A percentile compares a stretch with the other conserved stretches of the same genome.
Evolutionary conservation across 2,329 filamentous ascomycete species (phyloP).

Genomic region (Talaromyces sp.): DNA sequence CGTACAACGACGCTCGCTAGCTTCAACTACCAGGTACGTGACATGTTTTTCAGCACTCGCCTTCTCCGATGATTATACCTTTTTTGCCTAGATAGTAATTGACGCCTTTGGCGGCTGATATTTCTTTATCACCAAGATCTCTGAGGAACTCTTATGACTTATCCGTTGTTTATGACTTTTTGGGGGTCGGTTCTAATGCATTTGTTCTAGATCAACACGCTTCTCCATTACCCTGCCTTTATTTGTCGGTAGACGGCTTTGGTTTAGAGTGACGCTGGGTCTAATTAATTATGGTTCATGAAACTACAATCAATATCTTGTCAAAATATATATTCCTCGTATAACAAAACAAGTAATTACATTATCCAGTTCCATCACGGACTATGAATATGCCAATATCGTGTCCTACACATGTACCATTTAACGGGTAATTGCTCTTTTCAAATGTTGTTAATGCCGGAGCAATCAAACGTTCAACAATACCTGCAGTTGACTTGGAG

Average conservation of each 20-base stretch:
- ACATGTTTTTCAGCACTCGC: background rate
- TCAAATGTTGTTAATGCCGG: too few relatives aligned
- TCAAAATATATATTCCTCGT: background rate
- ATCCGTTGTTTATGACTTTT: background rate
- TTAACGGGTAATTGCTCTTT: too few relatives aligned
- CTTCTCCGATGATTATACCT: constrained; percentile 60
- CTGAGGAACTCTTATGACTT: constrained; percentile 45
- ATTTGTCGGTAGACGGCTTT: background rate
- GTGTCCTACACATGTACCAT: too few relatives aligned
- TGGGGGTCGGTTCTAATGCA: background rate
- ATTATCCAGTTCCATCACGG: background rate
- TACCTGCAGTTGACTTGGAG: too few relatives aligned
- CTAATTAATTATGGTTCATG: background rate
- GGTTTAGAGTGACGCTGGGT: background rate
- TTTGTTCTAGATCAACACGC: background rate
- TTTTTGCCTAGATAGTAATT: constrained; percentile 64
- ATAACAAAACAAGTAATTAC: too few relatives aligned
- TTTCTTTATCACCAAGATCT: constrained; percentile 61
- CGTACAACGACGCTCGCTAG: background rate
- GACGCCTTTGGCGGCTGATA: constrained; percentile 55
- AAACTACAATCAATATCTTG: background rate
- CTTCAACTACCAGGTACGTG: constrained; percentile 21
- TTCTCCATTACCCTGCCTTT: background rate
- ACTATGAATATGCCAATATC: background rate
- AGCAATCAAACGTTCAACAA: too few relatives aligned